Conservation (phyloP, 148 eudicot species). For the Hydrangea macrophylla region DNA sequence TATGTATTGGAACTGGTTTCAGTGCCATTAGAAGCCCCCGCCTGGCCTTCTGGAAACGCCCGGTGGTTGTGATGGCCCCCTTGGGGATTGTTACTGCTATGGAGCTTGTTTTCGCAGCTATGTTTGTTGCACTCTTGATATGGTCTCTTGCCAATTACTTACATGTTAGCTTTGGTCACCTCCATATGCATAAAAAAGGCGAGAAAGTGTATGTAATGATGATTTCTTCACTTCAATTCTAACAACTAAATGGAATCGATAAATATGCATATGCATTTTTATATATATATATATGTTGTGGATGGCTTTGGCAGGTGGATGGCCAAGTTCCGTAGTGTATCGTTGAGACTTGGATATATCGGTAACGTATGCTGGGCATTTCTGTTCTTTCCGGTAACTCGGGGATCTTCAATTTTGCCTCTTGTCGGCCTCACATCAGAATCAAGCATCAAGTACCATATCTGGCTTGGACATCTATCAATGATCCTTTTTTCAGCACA, state of each 20-base stretch:
- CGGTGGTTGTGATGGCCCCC: slow-evolving; percentile 42
- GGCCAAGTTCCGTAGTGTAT: slow-evolving; percentile 33
- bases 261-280: too few relatives aligned
- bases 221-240: neutral
- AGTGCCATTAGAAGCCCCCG: slow-evolving; percentile 12
- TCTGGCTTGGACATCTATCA: slow-evolving; percentile 61
- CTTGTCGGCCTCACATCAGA: slow-evolving; percentile 56
- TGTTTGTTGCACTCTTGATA: slow-evolving; percentile 41
- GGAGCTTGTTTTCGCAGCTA: slow-evolving; percentile 38
- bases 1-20: slow-evolving; percentile 6
- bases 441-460: slow-evolving; percentile 64
- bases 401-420: slow-evolving; percentile 51
- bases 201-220: slow-evolving; percentile 25
- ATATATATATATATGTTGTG: neutral
- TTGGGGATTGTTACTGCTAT: slow-evolving; percentile 37
- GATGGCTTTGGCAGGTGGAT: slow-evolving; percentile 35
- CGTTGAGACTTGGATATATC: slow-evolving; percentile 47
- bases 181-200: slow-evolving; percentile 23
- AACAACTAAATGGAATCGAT: too few relatives aligned
- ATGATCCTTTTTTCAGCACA: slow-evolving; percentile 48
- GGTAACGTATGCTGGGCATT: slow-evolving; percentile 54
- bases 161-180: slow-evolving; percentile 36
- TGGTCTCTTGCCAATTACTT: slow-evolving; percentile 48
- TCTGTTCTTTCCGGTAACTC: slow-evolving; percentile 52
- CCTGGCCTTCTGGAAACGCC: slow-evolving; percentile 29